phyloP scores from a whole-genome alignment of 1,284 basidiomycete genomes.

The Pseudozyma pruni region DNA sequence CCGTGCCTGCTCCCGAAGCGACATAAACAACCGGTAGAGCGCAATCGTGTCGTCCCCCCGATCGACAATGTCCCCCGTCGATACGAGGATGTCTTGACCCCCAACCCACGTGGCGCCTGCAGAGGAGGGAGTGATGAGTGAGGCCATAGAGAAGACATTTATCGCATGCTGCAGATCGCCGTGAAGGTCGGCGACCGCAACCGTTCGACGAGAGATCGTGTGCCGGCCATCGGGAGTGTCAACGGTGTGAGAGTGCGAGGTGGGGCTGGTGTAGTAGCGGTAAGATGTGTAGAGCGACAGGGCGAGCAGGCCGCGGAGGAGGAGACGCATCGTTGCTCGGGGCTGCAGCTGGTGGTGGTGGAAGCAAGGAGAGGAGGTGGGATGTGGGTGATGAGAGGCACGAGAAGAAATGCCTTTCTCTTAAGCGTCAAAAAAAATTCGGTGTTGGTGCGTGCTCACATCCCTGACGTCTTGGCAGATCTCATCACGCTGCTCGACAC shows the following conservation, averaged over 20 bases:
- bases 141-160: conserved; percentile 59
- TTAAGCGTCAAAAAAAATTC: too few relatives aligned
- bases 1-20: conserved; percentile 48
- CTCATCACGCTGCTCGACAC: too few relatives aligned
- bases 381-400: too few relatives aligned
- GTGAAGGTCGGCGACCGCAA: conserved; percentile 64
- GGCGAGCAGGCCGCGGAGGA: conserved; percentile 17
- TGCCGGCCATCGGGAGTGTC: conserved; percentile 26
- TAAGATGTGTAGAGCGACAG: conserved; percentile 23
- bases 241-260: not conserved
- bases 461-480: too few relatives aligned
- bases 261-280: conserved; percentile 11
- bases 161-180: conserved; percentile 62
- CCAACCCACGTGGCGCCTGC: conserved; percentile 50
- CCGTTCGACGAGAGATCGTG: conserved; percentile 38
- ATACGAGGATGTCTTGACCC: conserved; percentile 59
- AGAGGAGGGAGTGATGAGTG: conserved; percentile 27
- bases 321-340: conserved; percentile 16
- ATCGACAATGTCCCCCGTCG: conserved; percentile 66
- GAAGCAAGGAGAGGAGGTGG: not conserved
- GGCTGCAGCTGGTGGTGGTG: not conserved
- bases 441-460: too few relatives aligned
- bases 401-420: too few relatives aligned
- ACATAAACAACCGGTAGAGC: conserved; percentile 59
- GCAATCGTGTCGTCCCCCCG: conserved; percentile 64